A percentile compares a stretch with the other conserved stretches of the same genome.
Conservation (phyloP, 2,329 filamentous ascomycete genomes). For the Exophiala viscosa region DNA sequence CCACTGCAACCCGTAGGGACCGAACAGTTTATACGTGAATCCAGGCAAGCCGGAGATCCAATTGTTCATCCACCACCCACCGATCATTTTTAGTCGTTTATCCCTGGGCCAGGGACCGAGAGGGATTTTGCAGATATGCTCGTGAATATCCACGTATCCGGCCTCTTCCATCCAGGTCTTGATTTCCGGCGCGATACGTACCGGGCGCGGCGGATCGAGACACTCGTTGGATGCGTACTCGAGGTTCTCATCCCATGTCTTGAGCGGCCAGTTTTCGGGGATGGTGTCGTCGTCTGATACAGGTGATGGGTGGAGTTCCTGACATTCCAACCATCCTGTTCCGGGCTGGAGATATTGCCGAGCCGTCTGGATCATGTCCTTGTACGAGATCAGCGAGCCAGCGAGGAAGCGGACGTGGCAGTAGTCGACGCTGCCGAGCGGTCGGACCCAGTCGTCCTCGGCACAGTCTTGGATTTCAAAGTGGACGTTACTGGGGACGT, state of each 20-base stretch:
- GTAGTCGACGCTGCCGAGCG: conserved; percentile 52
- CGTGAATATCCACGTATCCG: conserved; percentile 56
- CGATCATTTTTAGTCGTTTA: conserved; percentile 45
- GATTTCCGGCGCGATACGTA: conserved; percentile 52
- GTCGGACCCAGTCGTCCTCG: conserved; percentile 58
- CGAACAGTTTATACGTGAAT: conserved; percentile 44
- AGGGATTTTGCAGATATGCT: conserved; percentile 52
- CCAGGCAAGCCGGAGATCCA: conserved; percentile 43
- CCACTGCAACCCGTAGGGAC: conserved; percentile 38
- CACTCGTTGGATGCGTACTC: conserved; percentile 44
- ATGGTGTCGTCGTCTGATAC: conserved; percentile 55
- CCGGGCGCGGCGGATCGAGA: conserved; percentile 42
- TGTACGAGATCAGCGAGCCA: conserved; percentile 57
- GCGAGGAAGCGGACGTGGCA: conserved; percentile 59
- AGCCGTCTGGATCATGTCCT: conserved; percentile 51
- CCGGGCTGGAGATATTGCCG: conserved; percentile 55
- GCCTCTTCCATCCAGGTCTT: conserved; percentile 54
- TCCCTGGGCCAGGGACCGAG: conserved; percentile 52
- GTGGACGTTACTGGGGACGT: conserved; percentile 68
- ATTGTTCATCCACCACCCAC: conserved; percentile 48
- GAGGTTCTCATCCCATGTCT: conserved; percentile 47
- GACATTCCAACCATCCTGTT: conserved; percentile 45
- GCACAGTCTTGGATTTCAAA: conserved; percentile 69
- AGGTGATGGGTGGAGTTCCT: conserved; percentile 44
- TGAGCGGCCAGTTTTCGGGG: conserved; percentile 44